These are phyloP conservation scores for Phaeosphaeriaceae sp. DNA, from an alignment of 2,329 filamentous ascomycete genomes.

Conservation along the genomic window DNA sequence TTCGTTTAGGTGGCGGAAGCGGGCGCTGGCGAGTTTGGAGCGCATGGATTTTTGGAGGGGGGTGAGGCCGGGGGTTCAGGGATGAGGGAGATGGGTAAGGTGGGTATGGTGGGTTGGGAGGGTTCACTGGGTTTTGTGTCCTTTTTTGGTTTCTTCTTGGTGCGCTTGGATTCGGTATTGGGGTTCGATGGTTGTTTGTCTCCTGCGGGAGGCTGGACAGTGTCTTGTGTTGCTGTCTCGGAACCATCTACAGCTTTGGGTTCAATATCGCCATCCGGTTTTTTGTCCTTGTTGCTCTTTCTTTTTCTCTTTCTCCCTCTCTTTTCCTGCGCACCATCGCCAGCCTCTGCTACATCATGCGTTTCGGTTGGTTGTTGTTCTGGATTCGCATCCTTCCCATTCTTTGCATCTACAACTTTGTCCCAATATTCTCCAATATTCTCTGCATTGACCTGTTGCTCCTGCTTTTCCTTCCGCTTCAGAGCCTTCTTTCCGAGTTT, in stretches of 20 bases:
- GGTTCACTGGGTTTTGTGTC: conserved; percentile 33
- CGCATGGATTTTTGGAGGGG: conserved; percentile 94
- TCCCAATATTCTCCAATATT: conserved; percentile 53
- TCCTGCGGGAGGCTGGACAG: too few relatives aligned
- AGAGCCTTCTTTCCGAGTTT: conserved; percentile 63
- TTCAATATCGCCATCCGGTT: conserved; percentile 31
- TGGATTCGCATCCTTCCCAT: conserved; percentile 59
- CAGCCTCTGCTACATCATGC: conserved; percentile 36
- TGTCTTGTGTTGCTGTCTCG: conserved; percentile 13
- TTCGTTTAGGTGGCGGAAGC: conserved; percentile 97
- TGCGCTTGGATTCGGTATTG: conserved; percentile 34
- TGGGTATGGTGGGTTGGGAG: conserved; percentile 42
- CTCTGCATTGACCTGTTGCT: conserved; percentile 79
- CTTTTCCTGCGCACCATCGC: conserved; percentile 44
- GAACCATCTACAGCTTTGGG: background rate
- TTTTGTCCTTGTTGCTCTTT: conserved; percentile 31
- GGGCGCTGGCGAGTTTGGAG: conserved; percentile 90
- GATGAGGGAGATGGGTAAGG: conserved; percentile 41
- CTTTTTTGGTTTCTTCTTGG: conserved; percentile 47
- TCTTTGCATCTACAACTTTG: conserved; percentile 58
- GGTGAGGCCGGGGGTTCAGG: conserved; percentile 70
- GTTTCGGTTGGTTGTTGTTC: conserved; percentile 62
- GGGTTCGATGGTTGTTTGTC: conserved; percentile 17
- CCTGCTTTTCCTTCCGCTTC: conserved; percentile 65
- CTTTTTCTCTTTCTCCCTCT: conserved; percentile 43